Base-by-base conservation (phyloP, 176 grass and related monocot genomes). In the Typha latifolia region DNA sequence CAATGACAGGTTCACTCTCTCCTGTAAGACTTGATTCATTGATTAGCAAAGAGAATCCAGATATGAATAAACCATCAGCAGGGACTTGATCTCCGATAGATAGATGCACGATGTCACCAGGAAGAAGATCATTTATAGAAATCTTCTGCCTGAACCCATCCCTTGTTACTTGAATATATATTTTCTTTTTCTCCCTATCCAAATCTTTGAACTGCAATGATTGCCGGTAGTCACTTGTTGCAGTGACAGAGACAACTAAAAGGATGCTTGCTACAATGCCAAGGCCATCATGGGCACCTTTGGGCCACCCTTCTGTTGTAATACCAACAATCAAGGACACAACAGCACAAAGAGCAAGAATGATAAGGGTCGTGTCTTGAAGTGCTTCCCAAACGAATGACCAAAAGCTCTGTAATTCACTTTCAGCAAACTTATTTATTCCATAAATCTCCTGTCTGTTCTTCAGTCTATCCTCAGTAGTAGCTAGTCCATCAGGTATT, bases 201-300 rank as follows among this genome's bases (percentile, higher is more conserved):
- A 96, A 82, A 87, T 96, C 92, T 67, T 89, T 91, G 85, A 96
- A 96, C 73, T 91, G 93, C 61, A 91, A 75, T 12, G 88, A 96
- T 56, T 96, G 88, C 27, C 93, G 75, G 76, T 91, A 96, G 65
- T 91, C 93, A 52, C 87, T 91, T 5, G 85, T 91, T 1, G 93
- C 93, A 14, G 88, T 91, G 53, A 96, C 93, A 55, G 91, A 77
- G 48, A 91, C 92, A 47, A 96, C 92, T 18, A 96, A 74, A 66
- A 91, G 77, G 32, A 96, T 91, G 62, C 92, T 96, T 10, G 85
- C 82, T 23, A 89, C 88, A 26, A 96, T 96, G 70, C 92, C 92
- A 7, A 96, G 82, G 22, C 92, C 92, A 19, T 96, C 93, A 61
- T 96, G 85, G 0, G 85, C 85, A 18, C 93, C 93, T 74, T 91